Percentiles rank a stretch among this genome's conserved stretches.
phyloP scores from a whole-genome alignment of 371 early-diverging fungal genomes.

The Parasitella parasitica region DNA sequence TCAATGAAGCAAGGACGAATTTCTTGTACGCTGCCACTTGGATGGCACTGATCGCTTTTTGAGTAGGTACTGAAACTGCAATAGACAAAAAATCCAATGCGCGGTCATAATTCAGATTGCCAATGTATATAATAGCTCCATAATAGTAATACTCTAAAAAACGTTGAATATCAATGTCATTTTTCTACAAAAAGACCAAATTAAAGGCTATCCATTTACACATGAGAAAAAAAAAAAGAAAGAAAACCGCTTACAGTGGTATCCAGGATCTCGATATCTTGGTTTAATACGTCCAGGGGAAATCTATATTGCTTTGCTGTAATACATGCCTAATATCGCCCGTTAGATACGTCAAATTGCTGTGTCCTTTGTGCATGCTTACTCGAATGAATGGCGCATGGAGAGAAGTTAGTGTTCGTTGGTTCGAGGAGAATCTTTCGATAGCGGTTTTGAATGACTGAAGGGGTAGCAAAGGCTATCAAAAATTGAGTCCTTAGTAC shows the following conservation, averaged over 20 bases:
- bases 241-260: slow-evolving; percentile 32
- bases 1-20: slow-evolving; percentile 62
- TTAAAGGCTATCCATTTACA: no score
- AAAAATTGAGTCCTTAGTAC: background rate
- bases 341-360: background rate
- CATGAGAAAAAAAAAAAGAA: background rate
- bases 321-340: slow-evolving; percentile 47
- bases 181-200: no score
- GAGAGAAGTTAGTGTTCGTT: slow-evolving; percentile 53
- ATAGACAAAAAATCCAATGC: slow-evolving; percentile 66
- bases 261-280: slow-evolving; percentile 60
- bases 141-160: slow-evolving; percentile 80
- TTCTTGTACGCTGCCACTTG: slow-evolving; percentile 80
- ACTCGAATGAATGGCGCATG: slow-evolving; percentile 59
- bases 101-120: slow-evolving; percentile 61
- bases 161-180: slow-evolving; percentile 47
- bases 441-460: slow-evolving; percentile 41
- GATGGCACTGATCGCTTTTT: slow-evolving; percentile 64
- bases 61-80: slow-evolving; percentile 66
- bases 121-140: slow-evolving; percentile 72
- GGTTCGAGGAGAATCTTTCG: slow-evolving; percentile 30
- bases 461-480: slow-evolving; percentile 47
- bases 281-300: slow-evolving; percentile 56
- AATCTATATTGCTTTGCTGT: slow-evolving; percentile 60
- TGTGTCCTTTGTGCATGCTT: background rate